Evolutionary conservation across 352 stramenopile genomes (phyloP).

Genomic region (Phytophthora pluvialis): DNA sequence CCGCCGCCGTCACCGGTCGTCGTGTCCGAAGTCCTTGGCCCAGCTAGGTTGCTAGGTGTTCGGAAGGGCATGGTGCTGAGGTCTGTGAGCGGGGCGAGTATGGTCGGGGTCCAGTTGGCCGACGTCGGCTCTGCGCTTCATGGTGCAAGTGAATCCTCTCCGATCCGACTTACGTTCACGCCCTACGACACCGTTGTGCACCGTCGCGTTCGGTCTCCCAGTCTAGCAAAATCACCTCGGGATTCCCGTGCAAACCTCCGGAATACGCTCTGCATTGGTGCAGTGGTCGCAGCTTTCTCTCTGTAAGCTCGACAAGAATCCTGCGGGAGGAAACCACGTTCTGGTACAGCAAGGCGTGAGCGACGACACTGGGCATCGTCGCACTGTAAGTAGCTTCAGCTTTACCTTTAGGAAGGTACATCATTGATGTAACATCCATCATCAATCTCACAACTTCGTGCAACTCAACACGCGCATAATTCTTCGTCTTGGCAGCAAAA

Average conservation of each 20-base stretch:
- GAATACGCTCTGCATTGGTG: conserved; percentile 52
- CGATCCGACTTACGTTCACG: conserved; percentile 42
- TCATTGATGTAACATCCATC: no score
- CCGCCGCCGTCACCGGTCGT: conserved; percentile 53
- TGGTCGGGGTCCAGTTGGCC: conserved; percentile 46
- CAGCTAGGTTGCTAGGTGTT: conserved; percentile 37
- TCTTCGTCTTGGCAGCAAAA: no score
- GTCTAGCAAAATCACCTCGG: neutral
- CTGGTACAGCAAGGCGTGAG: neutral
- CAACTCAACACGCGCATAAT: neutral
- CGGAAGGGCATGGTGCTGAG: conserved; percentile 47
- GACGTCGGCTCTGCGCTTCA: conserved; percentile 40
- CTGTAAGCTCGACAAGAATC: conserved; percentile 22
- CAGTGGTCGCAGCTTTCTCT: conserved; percentile 46
- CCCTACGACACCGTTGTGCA: conserved; percentile 20
- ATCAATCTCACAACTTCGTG: conserved; percentile 6
- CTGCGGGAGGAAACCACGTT: neutral
- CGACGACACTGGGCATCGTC: conserved; percentile 16
- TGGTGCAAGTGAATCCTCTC: conserved; percentile 24
- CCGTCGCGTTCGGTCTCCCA: neutral
- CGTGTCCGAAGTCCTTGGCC: conserved; percentile 39
- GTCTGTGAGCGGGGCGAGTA: conserved; percentile 37
- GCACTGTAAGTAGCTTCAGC: neutral
- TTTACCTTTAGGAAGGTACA: conserved; percentile 9
- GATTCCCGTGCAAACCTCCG: conserved; percentile 20